These are phyloP conservation scores for Talaromyces rugulosus DNA, from an alignment of 2,329 filamentous ascomycete genomes.

Conservation along the genomic window DNA sequence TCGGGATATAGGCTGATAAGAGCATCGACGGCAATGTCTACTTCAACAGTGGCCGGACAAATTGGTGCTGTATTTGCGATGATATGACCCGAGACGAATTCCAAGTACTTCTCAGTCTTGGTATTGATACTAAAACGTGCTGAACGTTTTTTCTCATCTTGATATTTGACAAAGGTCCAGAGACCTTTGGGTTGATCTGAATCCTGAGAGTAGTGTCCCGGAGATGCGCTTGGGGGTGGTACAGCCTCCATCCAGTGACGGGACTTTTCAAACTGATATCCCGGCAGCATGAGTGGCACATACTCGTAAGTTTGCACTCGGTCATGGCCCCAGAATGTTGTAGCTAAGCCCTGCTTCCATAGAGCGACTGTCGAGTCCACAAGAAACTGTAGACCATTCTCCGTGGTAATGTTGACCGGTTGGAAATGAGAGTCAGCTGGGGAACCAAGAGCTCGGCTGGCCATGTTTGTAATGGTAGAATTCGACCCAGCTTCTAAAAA, in stretches of 20 bases:
- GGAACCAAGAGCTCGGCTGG: conserved; percentile 20
- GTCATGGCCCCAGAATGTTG: conserved; percentile 28
- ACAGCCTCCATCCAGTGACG: conserved; percentile 27
- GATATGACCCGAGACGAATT: conserved; percentile 34
- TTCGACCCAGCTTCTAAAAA: conserved; percentile 44
- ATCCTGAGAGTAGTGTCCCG: background rate
- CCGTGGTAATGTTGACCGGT: conserved; percentile 11
- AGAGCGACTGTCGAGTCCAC: conserved; percentile 15
- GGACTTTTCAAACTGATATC: conserved; percentile 34
- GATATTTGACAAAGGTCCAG: conserved; percentile 23
- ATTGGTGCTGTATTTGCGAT: conserved; percentile 38
- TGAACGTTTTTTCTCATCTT: conserved; percentile 3
- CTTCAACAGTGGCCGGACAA: conserved; percentile 36
- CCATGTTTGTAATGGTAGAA: conserved; percentile 32
- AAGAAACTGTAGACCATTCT: conserved; percentile 4
- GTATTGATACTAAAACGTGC: conserved; percentile 43
- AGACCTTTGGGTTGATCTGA: conserved; percentile 16
- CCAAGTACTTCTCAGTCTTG: conserved; percentile 27
- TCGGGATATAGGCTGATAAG: conserved; percentile 28
- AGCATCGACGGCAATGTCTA: conserved; percentile 32
- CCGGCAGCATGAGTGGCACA: conserved; percentile 22
- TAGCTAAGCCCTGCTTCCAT: conserved; percentile 24
- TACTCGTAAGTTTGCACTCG: conserved; percentile 19
- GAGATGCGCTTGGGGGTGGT: background rate
- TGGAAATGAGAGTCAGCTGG: conserved; percentile 11